phyloP scores from a whole-genome alignment of 257 asterid species.

The Solanum rostratum region DNA sequence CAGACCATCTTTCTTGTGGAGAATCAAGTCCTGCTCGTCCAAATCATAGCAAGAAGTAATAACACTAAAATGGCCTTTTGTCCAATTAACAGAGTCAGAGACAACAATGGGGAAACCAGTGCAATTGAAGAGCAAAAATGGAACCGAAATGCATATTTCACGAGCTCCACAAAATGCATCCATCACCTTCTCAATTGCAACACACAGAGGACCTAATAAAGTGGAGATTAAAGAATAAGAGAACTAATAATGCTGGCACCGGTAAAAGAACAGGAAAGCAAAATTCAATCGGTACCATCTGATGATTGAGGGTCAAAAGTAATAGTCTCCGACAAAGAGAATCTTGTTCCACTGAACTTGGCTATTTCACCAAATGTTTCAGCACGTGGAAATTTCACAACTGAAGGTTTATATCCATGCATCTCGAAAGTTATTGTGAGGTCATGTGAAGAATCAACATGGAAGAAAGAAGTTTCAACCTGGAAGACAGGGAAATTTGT shows the following conservation, averaged over 20 bases:
- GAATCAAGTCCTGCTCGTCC: conserved; percentile 40
- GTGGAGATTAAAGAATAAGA: not conserved
- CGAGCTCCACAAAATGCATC: conserved; percentile 96
- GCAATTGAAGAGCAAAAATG: conserved; percentile 81
- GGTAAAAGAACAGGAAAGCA: not conserved
- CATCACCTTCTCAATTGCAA: conserved; percentile 82
- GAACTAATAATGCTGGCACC: not conserved
- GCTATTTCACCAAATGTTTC: conserved; percentile 69
- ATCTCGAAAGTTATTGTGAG: conserved; percentile 54
- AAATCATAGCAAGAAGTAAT: conserved; percentile 73
- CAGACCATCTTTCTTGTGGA: conserved; percentile 63
- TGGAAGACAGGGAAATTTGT: conserved; percentile 29
- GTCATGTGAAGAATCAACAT: conserved; percentile 86
- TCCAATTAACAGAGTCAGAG: conserved; percentile 45
- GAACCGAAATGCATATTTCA: conserved; percentile 69
- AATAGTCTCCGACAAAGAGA: conserved; percentile 65
- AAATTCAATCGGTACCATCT: conserved; percentile 31
- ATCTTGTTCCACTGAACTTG: conserved; percentile 78
- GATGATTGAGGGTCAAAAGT: conserved; percentile 55
- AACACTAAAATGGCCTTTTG: conserved; percentile 50
- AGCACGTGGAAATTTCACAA: conserved; percentile 75
- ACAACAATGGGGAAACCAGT: conserved; percentile 78
- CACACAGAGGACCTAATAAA: conserved; percentile 60
- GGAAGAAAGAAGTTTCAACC: conserved; percentile 87
- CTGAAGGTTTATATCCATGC: conserved; percentile 60